Conservation (phyloP, 2,329 filamentous ascomycete genomes). For the Ceratocystis lukuohia region DNA sequence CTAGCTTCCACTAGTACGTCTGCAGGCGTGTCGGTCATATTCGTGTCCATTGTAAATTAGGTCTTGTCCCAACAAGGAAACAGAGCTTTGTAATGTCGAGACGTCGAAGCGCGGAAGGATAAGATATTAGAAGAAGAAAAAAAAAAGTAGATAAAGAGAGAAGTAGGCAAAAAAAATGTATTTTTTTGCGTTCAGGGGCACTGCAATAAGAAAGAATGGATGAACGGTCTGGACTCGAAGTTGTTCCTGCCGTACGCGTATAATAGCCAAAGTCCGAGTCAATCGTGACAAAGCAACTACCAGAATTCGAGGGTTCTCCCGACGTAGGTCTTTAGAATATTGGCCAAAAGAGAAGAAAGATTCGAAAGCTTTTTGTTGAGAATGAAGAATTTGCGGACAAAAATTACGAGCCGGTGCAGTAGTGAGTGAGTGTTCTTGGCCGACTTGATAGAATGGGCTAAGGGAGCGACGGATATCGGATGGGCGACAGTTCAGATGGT, state of each 20-base stretch:
- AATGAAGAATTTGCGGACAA: not conserved
- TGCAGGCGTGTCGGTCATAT: constrained; percentile 28
- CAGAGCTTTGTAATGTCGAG: not conserved
- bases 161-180: not conserved
- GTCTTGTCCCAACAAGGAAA: not conserved
- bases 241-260: not conserved
- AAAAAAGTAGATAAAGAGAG: not conserved
- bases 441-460: not conserved
- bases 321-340: not conserved
- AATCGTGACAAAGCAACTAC: not conserved
- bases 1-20: constrained; percentile 34
- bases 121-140: not conserved
- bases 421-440: not conserved
- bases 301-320: not conserved
- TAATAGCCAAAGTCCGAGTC: not conserved
- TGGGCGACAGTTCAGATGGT: not conserved
- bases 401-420: not conserved
- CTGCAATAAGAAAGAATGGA: not conserved
- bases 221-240: not conserved
- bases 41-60: constrained; percentile 12
- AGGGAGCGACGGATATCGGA: not conserved
- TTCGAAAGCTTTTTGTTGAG: not conserved
- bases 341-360: not conserved
- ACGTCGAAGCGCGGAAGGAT: not conserved
- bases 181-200: not conserved